Base-by-base conservation (phyloP, 2,329 filamentous ascomycete species). In the Claviceps purpurea region DNA sequence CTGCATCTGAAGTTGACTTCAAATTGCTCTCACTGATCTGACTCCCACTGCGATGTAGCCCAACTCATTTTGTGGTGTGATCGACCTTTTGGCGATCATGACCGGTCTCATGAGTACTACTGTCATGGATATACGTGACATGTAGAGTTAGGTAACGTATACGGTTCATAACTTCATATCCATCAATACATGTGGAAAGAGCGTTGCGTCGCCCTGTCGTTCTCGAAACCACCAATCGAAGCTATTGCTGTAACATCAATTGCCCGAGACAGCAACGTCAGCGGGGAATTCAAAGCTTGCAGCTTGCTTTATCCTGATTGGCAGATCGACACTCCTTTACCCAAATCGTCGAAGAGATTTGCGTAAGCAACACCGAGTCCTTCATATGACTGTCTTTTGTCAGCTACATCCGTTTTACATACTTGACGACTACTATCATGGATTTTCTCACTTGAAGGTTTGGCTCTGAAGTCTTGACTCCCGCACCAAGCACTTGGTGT, bases 311-410 rank as follows among this genome's bases (percentile, higher is more conserved):
- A 11, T 26, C 8, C 14, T 50, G 10, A 26, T 20, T 38, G 46
- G 16, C 22, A 46, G 8, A 34, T 46, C 40, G 11, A 18, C 11
- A 18, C 22, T 42, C n/a, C 48, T 37, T 13, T 30, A 26, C 22
- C 44, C 18, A 34, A 30, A 40, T 71, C 69, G n/a, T 73, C 73
- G 49, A 72, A 63, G 39, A 74, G 73, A 13, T 70, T 73, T 5
- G 68, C 65, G 34, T 70, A 30, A 10, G 3, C 26, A 30, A 30
- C 8, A 30, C 26, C 8, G 8, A 30, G 26, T 30, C 8, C 26
- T 30, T 30, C 26, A 30, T 10, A 11, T 30, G 26, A 30, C 26
- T 30, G 26, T 30, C 26, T 30, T 30, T 8, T 30, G 26, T 30
- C 8, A 30, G 26, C 26, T 30, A 30, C 8, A 30, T 30, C 8